A percentile compares a stretch with the other conserved stretches of the same genome.
Evolutionary conservation across 805 yeast genomes (phyloP).

Genomic region (Candida krabiensis): DNA sequence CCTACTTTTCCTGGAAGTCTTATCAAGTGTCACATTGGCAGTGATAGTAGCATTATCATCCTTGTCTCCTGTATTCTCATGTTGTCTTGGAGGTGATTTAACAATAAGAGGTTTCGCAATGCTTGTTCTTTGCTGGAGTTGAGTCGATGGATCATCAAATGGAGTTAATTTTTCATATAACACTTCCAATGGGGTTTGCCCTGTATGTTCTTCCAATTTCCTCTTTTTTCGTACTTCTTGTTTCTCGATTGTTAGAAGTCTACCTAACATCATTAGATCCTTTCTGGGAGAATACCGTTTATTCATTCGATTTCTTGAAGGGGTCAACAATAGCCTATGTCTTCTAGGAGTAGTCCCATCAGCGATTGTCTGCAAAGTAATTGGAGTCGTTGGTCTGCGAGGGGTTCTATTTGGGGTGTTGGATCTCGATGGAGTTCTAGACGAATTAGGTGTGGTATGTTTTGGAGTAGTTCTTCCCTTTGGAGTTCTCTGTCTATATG

Average conservation of each 20-base stretch:
- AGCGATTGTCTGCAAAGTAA: conserved; percentile 30
- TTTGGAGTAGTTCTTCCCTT: conserved; percentile 6
- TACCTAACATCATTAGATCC: conserved; percentile 32
- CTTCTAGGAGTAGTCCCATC: conserved; percentile 33
- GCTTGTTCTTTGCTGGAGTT: conserved; percentile 2
- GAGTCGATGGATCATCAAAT: conserved; percentile 1
- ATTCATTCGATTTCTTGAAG: conserved; percentile 23
- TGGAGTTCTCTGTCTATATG: conserved; percentile 3
- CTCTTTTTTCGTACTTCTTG: conserved; percentile 20
- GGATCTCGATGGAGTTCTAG: conserved; percentile 12
- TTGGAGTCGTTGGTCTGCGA: conserved; percentile 33
- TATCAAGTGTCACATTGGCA: conserved; percentile 13
- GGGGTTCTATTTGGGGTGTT: conserved; percentile 21
- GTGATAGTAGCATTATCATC: background rate
- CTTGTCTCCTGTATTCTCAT: background rate
- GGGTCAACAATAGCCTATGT: conserved; percentile 28
- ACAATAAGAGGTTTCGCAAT: conserved; percentile 2
- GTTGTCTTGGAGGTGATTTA: background rate
- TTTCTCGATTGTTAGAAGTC: conserved; percentile 28
- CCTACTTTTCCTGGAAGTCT: conserved; percentile 21
- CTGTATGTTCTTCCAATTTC: conserved; percentile 13
- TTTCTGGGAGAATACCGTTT: conserved; percentile 32
- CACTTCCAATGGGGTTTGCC: conserved; percentile 13
- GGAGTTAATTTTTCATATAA: conserved; percentile 15
- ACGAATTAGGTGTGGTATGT: conserved; percentile 7